Base-by-base conservation (phyloP, 2,329 filamentous ascomycete species). In the Sordariomycetes sp. region DNA sequence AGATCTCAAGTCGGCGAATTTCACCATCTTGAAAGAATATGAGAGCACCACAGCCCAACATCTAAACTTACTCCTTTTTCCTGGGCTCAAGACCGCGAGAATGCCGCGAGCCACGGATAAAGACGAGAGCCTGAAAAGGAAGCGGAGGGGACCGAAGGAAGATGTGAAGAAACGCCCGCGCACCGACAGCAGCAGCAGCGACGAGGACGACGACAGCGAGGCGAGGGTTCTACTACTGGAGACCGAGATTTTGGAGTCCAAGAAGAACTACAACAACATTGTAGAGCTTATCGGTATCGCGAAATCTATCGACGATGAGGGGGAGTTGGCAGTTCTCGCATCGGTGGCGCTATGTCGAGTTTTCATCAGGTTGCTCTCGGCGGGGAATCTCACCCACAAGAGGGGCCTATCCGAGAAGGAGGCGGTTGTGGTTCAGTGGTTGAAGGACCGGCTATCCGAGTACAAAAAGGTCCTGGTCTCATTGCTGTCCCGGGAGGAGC, bases 201-300 rank as follows among this genome's bases (percentile, higher is more conserved):
- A 77, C 57, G 69, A 71, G 50, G 74, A 79, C 61, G 74, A 79
- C 61, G 80, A 85, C 67, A 70, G 76, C 53, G 81, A 87, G 68
- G 78, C 81, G 59, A 80, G 83, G 62, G 89, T 96, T 60, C 73
- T 93, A 50, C 74, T 83, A 58, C 80, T 97, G 58, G 92, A 97
- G 74, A 79, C 83, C 62, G 86, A 89, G 59, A 91, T 97, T 58
- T 74, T 91, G 61, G 86, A 94, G 70, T 96, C 91, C 55, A 88
- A 85, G 67, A 90, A 91, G 71, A 83, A 96, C 72, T 96, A 95
- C 78, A 96, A 96, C 76, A 90, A 96, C 68, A 93, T 97, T 66
- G 80, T 83, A 8, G 82, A 80, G 12, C 74, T 97, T 43, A 76
- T 96, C 53, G 79, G 79, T 50, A 79, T 65, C 18, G 71, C 72